Conservation (phyloP, 192 early-diverging fungal genomes). For the Linnemannia zychae region DNA sequence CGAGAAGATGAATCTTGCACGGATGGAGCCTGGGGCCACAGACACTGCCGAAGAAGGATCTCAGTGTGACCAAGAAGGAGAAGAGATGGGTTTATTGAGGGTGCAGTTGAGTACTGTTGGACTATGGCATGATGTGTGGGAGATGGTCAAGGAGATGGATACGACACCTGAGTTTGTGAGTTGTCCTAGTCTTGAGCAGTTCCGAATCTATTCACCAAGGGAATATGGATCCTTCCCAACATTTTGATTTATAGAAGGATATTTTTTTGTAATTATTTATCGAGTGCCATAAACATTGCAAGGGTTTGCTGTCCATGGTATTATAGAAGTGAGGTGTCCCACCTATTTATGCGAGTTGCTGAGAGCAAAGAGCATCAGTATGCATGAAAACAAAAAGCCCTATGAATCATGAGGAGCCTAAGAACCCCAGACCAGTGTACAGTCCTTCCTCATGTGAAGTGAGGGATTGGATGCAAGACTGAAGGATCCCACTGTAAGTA, state of each 20-base stretch:
- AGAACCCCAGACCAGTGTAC: no score
- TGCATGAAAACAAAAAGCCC: no score
- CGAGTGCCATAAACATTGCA: no score
- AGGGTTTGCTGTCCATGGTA: no score
- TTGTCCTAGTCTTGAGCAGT: neutral
- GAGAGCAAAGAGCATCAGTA: no score
- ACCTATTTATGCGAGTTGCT: no score
- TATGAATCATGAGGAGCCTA: no score
- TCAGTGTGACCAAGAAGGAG: constrained; percentile 20
- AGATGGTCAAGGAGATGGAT: neutral
- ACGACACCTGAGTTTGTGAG: neutral
- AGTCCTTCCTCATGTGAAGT: no score
- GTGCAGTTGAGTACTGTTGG: constrained; percentile 26
- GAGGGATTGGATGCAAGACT: no score
- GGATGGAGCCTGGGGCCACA: neutral
- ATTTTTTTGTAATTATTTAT: neutral
- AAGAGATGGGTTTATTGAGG: constrained; percentile 14
- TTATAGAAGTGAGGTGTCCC: no score
- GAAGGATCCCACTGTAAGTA: no score
- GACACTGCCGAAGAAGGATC: constrained; percentile 7
- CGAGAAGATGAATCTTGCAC: neutral
- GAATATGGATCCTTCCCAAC: neutral
- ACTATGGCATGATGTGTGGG: neutral
- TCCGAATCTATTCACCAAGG: neutral
- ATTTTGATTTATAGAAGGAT: neutral